Base-by-base conservation (phyloP, 2,329 filamentous ascomycete genomes). In the Ceratocystis diversiconidia region DNA sequence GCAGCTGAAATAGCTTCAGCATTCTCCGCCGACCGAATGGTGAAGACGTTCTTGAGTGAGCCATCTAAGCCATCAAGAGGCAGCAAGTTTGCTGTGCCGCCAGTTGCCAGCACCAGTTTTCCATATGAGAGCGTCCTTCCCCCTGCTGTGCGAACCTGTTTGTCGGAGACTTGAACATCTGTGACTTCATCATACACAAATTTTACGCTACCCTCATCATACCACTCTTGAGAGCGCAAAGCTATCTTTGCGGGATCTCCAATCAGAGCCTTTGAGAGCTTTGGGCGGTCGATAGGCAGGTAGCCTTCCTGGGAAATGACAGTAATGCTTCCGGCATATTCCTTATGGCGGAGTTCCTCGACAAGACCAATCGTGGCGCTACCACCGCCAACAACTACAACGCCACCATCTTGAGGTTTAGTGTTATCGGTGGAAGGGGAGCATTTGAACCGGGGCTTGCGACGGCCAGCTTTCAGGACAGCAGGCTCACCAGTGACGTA, bases 221-320 rank as follows among this genome's bases (percentile, higher is more conserved):
- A 97, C 82, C 89, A 96, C 43, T 86, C 84, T 69, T 85, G 81
- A 64, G 89, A 82, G 68, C 94, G 83, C 80, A 86, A 88, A 52
- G 87, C 85, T 55, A 96, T 77, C 76, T 95, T 96, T 57, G 82
- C 80, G 1, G 85, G 75, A 73, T 99, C 92, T 5, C 89, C 84
- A 68, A 96, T 82, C 12, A 99, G 80, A 0, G 92, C 90, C 76
- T 99, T 99, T 72, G 92, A 96, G 52, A 99, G 82, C 79, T 97
- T 97, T 10, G 94, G 90, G 22, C 94, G 85, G 77, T 99, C 94
- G 71, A 97, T 92, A 41, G 92, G 92, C 43, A 88, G 81, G 73
- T 94, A 88, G 25, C 89, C 87, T 75, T 99, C 94, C 69, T 83
- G 86, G 12, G 89, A 86, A 71, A 99, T 85, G 71, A 96, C 79